Base-by-base conservation (phyloP, 805 yeast species). In the Barnettozyma californica region DNA sequence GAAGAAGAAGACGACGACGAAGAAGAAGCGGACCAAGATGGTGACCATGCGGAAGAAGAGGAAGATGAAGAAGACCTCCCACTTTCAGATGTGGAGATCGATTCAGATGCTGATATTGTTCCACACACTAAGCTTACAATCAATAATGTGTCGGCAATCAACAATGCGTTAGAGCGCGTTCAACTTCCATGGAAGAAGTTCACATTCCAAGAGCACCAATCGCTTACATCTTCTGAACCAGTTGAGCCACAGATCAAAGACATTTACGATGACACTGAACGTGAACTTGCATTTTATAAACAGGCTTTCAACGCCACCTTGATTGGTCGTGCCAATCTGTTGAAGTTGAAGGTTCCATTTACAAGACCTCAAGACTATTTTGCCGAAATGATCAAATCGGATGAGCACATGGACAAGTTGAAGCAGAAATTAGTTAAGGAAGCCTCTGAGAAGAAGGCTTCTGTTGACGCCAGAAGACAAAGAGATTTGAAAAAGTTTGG, bases 331-430 rank as follows among this genome's bases (percentile, higher is more conserved):
- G 66, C 75, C 42, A 77, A 78, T 47, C 72, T 87, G 38, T 69
- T 81, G 44, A 81, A 81, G 61, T 76, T 87, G 56, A 83, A 84
- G 62, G 81, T 92, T 29, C 89, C 97, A 51, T 94, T 94, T 66
- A 76, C 95, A 26, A 81, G 99, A 67, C 99, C 99, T 34, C 71
- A 80, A 61, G 99, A 94, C 66, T 94, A 88, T 68, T 94, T 94
- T 71, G 99, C 99, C 18, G 99, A 94, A 70, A 94, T 94, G 99
- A 87, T 90, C 51, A 94, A 94, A 73, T 84, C 91, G 47, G 99
- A 94, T 68, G 97, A 89, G 67, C 99, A 94, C 68, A 94, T 94
- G 99, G 97, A 89, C 63, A 87, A 81, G 69, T 77, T 94, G 63
- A 90, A 88, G 75, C 71, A 74, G 61, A 89, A 87, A 68, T 76